These are phyloP conservation scores for Fusarium succisae DNA, from an alignment of 2,329 filamentous ascomycete species.

Conservation along the genomic window DNA sequence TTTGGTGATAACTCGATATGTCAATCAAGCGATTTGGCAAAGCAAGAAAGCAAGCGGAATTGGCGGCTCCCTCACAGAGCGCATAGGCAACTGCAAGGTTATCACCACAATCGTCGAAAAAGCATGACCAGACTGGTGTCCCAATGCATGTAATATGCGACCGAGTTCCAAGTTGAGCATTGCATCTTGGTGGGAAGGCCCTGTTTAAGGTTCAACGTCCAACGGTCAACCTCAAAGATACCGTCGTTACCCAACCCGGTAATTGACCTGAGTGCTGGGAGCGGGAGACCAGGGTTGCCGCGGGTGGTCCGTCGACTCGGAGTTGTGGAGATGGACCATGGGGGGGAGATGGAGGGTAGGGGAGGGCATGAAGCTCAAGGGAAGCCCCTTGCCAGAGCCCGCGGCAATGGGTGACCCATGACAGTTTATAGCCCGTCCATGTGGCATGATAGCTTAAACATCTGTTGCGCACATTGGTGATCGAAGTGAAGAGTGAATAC, in stretches of 20 bases:
- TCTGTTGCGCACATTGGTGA: constrained; percentile 11
- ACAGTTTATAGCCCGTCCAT: constrained; percentile 23
- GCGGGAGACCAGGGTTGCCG: constrained; percentile 44
- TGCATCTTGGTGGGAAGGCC: constrained; percentile 13
- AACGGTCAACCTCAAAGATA: constrained; percentile 36
- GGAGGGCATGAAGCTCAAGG: constrained; percentile 29
- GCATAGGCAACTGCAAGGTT: background rate
- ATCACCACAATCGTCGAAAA: background rate
- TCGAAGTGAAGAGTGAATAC: constrained; percentile 14
- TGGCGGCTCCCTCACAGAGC: too few relatives aligned
- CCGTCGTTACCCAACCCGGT: constrained; percentile 23
- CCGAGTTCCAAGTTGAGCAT: background rate
- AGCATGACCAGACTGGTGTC: background rate
- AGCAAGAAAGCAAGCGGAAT: background rate
- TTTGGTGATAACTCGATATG: too few relatives aligned
- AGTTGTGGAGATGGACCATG: constrained; percentile 38
- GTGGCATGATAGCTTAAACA: constrained; percentile 6
- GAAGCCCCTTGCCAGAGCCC: constrained; percentile 41
- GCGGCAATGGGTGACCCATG: constrained; percentile 37
- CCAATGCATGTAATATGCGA: background rate
- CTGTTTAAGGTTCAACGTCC: constrained; percentile 30
- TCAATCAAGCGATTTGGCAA: background rate
- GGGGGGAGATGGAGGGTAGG: constrained; percentile 15
- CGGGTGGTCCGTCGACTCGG: constrained; percentile 39
- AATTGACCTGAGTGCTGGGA: constrained; percentile 36